These are phyloP conservation scores for Pulveroboletus ravenelii DNA, from an alignment of 768 basidiomycete species.

Conservation along the genomic window DNA sequence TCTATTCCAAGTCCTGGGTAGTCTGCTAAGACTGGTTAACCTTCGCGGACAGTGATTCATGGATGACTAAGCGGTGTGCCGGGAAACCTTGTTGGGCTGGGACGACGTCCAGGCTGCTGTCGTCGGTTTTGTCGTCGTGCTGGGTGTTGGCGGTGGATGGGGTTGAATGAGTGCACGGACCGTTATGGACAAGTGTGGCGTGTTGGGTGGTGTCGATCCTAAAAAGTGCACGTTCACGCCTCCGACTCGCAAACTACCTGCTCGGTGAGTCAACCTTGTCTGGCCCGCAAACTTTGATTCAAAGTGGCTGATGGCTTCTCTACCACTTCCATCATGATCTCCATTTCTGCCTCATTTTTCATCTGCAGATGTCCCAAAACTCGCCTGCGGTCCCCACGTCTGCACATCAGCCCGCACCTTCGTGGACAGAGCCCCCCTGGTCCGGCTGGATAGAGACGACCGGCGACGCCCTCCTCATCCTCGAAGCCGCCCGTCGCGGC, in stretches of 20 bases:
- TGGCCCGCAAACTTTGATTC: slow-evolving; percentile 40
- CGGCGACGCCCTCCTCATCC: slow-evolving; percentile 91
- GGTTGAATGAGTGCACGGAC: slow-evolving; percentile 26
- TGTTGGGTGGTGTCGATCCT: slow-evolving; percentile 19
- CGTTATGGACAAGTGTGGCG: slow-evolving; percentile 32
- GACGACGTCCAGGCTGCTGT: neutral
- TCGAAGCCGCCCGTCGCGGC: slow-evolving; percentile 87
- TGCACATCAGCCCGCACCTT: slow-evolving; percentile 31
- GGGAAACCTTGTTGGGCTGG: neutral
- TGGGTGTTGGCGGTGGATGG: neutral
- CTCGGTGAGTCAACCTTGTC: slow-evolving; percentile 73
- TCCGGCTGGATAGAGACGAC: slow-evolving; percentile 95
- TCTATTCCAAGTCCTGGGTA: too few species aligned
- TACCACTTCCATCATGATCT: slow-evolving; percentile 14
- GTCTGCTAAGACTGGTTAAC: too few species aligned
- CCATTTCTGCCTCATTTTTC: neutral
- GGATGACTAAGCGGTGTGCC: slow-evolving; percentile 23
- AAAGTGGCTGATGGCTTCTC: slow-evolving; percentile 21
- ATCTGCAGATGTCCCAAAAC: slow-evolving; percentile 26
- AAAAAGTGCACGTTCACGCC: slow-evolving; percentile 39
- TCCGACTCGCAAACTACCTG: slow-evolving; percentile 57
- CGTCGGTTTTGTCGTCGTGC: neutral
- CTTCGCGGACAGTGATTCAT: slow-evolving; percentile 17
- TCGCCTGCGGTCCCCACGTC: slow-evolving; percentile 13
- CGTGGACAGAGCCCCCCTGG: slow-evolving; percentile 88